Conservation (phyloP, 2,329 filamentous ascomycete genomes). For the Zasmidium angulare region DNA sequence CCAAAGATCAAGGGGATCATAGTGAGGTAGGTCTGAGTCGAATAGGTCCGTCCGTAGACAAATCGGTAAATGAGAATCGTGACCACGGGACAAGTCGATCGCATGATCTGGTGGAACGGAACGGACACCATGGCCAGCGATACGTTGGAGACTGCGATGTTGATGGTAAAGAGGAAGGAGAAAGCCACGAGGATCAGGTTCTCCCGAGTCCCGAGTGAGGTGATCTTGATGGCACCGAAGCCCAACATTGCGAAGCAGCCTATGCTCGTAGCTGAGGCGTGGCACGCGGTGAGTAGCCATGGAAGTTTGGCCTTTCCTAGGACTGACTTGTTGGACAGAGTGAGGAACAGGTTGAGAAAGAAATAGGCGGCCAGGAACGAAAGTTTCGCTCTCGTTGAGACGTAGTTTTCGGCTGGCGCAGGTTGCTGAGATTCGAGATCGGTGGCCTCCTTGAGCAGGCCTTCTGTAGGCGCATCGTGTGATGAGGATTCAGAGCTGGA, state of each 20-base stretch:
- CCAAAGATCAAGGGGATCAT: constrained; percentile 62
- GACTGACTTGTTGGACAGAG: constrained; percentile 61
- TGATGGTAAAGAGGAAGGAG: constrained; percentile 62
- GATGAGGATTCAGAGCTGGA: constrained; percentile 46
- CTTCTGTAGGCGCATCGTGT: background rate
- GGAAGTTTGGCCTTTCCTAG: constrained; percentile 58
- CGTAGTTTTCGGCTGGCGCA: constrained; percentile 21
- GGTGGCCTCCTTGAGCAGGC: constrained; percentile 44
- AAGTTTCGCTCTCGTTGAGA: constrained; percentile 24
- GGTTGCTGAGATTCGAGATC: constrained; percentile 20
- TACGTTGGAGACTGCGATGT: constrained; percentile 64
- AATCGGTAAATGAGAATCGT: constrained; percentile 62
- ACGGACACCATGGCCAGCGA: constrained; percentile 63
- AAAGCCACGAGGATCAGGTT: constrained; percentile 59
- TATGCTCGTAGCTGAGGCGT: constrained; percentile 58
- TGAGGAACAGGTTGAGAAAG: constrained; percentile 51
- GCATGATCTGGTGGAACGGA: constrained; percentile 66
- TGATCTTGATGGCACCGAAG: constrained; percentile 54
- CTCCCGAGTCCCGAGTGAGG: constrained; percentile 53
- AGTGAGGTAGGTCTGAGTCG: constrained; percentile 58
- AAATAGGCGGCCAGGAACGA: constrained; percentile 45
- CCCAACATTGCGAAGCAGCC: constrained; percentile 57
- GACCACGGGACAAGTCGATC: constrained; percentile 62
- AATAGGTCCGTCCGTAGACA: constrained; percentile 57
- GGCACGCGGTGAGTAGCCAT: constrained; percentile 61